Percentiles rank a stretch among this genome's conserved stretches.
phyloP scores from a whole-genome alignment of 2,329 filamentous ascomycete genomes.

The Achaetomium macrosporum region DNA sequence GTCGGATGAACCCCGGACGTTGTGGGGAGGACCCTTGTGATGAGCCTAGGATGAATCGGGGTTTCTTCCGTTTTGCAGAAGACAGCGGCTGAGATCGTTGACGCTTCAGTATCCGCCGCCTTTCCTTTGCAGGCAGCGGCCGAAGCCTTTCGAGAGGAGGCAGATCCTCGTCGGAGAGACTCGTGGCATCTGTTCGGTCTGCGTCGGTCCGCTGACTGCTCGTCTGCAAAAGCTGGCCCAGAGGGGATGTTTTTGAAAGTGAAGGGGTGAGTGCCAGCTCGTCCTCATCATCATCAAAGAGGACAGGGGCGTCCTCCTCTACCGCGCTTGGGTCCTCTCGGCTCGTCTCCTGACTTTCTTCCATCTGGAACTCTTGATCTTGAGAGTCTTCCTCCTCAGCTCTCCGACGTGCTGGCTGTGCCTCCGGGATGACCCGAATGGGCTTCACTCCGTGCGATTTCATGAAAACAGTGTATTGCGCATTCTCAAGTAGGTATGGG shows the following conservation, averaged over 20 bases:
- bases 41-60: conserved; percentile 15
- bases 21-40: conserved; percentile 16
- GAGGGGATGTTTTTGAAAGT: conserved; percentile 26
- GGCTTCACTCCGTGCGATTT: conserved; percentile 51
- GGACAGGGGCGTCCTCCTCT: conserved; percentile 20
- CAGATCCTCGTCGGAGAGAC: conserved; percentile 29
- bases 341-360: conserved; percentile 43
- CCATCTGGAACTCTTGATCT: conserved; percentile 43
- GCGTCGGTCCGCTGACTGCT: conserved; percentile 28
- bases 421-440: conserved; percentile 36
- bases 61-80: conserved; percentile 25
- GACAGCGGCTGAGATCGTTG: conserved; percentile 18
- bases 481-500: conserved; percentile 52
- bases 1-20: conserved; percentile 2
- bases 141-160: conserved; percentile 25
- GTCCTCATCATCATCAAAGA: conserved; percentile 25
- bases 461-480: conserved; percentile 47
- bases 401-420: conserved; percentile 22
- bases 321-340: conserved; percentile 9
- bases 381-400: conserved; percentile 39
- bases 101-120: conserved; percentile 21
- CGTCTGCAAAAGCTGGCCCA: conserved; percentile 15
- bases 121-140: conserved; percentile 14
- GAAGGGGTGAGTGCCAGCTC: conserved; percentile 29
- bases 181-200: conserved; percentile 30